A percentile compares a stretch with the other conserved stretches of the same genome.
Evolutionary conservation across 2,329 filamentous ascomycete genomes (phyloP).

Genomic region (Neonectria faginata): DNA sequence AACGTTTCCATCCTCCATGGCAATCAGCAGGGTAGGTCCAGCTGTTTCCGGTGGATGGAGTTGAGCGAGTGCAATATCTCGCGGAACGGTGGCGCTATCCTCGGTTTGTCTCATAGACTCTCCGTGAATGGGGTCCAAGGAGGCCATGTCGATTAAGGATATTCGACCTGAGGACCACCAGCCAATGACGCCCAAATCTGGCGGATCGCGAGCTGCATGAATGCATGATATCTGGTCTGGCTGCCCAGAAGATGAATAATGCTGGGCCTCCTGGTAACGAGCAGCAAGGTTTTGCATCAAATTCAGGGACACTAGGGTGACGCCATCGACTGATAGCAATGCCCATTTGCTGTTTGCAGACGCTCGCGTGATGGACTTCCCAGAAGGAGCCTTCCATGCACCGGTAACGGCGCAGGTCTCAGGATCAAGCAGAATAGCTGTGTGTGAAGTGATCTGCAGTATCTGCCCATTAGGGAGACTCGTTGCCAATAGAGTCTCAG

Average conservation of each 20-base stretch:
- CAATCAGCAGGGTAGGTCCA: constrained; percentile 83
- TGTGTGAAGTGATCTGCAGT: constrained; percentile 79
- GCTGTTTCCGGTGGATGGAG: constrained; percentile 71
- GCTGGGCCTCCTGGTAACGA: constrained; percentile 69
- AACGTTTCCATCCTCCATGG: constrained; percentile 92
- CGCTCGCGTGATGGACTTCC: constrained; percentile 77
- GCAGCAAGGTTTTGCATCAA: constrained; percentile 68
- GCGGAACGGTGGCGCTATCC: constrained; percentile 81
- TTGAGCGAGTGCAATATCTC: constrained; percentile 83
- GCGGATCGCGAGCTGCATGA: constrained; percentile 74
- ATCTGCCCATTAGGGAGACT: constrained; percentile 74
- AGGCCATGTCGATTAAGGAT: constrained; percentile 76
- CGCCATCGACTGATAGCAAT: constrained; percentile 81
- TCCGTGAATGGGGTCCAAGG: constrained; percentile 73
- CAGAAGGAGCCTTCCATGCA: constrained; percentile 66
- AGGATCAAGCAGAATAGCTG: constrained; percentile 71
- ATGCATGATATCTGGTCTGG: constrained; percentile 86
- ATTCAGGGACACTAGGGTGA: constrained; percentile 76
- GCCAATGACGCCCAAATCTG: constrained; percentile 79
- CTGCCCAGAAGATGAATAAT: constrained; percentile 53
- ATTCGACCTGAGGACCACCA: constrained; percentile 89
- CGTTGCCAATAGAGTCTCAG: constrained; percentile 77
- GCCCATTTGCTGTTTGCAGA: constrained; percentile 78
- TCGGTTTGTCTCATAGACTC: constrained; percentile 69
- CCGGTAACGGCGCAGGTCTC: constrained; percentile 66